Evolutionary conservation across 192 early-diverging fungal species (phyloP), one percentile per base, ranked within the genome.

Genomic region (Rhizoclosmatium globosum): DNA sequence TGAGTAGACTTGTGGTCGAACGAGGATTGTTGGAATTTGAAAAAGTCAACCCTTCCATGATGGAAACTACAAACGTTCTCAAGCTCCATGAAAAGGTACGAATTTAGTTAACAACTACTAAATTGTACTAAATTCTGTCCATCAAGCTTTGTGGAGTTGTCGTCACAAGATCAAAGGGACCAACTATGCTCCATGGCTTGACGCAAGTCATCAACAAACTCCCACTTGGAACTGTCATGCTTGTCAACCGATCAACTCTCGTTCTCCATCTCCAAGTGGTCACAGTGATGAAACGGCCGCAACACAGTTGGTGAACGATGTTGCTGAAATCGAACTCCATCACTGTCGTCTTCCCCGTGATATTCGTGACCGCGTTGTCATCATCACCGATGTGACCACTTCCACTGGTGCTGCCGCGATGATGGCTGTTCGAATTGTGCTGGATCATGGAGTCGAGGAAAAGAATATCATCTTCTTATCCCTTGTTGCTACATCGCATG

Each of bases 371-470:
- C 86, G 86, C 64, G 85, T 89, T 44, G 92, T 96, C 2, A 73
- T 97, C 56, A 83, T 97, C 56, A 92, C 92, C 86, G 96, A 99
- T 84, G 93, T 95, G n/a, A 93, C 93, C 48, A 89, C 96, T 15
- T 93, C 93, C 2, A 96, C 95, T n/a, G 97, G 97, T 45, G 96
- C 96, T 3, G 94, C 94, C 4, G 96, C 95, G 2, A 77, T 99
- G 86, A 99, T 99, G 97, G 96, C 97, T 17, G 94, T 99, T 50
- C 91, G 95, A 47, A 94, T 97, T 45, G 86, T 97, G 68, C 81
- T 95, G 4, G 97, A 99, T 84, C 95, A 99, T 74, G 91, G 93
- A 73, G 93, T 97, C 3, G 91, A 90, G 0, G 94, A 96, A 62
- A 78, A 84, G 38, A 85, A 89, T 64, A 96, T 98, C 61, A 89